phyloP scores from a whole-genome alignment of 768 basidiomycete species.

The Hemileccinum impolitum region DNA sequence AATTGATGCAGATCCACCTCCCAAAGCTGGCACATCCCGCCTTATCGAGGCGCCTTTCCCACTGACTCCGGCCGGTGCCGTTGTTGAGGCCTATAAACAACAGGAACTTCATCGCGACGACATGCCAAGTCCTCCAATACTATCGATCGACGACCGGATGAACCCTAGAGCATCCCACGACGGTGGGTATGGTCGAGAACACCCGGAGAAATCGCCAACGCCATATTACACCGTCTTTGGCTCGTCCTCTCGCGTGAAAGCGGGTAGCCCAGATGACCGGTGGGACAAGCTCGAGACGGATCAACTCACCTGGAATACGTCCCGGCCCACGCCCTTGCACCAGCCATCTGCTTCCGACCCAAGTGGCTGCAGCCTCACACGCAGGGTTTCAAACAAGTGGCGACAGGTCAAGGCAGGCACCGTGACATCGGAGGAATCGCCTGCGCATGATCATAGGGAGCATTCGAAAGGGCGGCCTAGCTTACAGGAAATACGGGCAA shows the following conservation, averaged over 20 bases:
- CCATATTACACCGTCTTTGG: slow-evolving; percentile 63
- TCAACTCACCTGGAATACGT: neutral
- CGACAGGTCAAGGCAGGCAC: slow-evolving; percentile 19
- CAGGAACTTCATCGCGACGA: slow-evolving; percentile 31
- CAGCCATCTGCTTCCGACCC: slow-evolving; percentile 11
- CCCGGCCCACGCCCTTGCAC: neutral
- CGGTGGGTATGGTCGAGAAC: slow-evolving; percentile 14
- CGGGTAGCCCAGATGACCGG: slow-evolving; percentile 41
- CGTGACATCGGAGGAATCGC: slow-evolving; percentile 22
- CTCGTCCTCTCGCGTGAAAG: slow-evolving; percentile 40
- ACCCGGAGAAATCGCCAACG: slow-evolving; percentile 17
- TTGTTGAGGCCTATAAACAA: slow-evolving; percentile 48
- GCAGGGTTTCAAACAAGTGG: slow-evolving; percentile 38
- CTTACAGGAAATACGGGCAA: slow-evolving; percentile 31
- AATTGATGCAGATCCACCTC: neutral
- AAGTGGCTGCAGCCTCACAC: slow-evolving; percentile 25
- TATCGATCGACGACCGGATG: slow-evolving; percentile 28
- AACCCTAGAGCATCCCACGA: slow-evolving; percentile 6
- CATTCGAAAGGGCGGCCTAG: slow-evolving; percentile 29
- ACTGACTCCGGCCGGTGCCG: slow-evolving; percentile 45
- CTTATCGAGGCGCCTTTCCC: neutral
- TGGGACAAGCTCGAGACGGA: slow-evolving; percentile 7
- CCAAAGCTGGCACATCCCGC: neutral
- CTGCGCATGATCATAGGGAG: slow-evolving; percentile 11
- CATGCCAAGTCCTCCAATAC: slow-evolving; percentile 8